Percentiles rank a stretch among this genome's conserved stretches.
Conservation (phyloP, 345 rosid species). For the Ceriops decandra region DNA sequence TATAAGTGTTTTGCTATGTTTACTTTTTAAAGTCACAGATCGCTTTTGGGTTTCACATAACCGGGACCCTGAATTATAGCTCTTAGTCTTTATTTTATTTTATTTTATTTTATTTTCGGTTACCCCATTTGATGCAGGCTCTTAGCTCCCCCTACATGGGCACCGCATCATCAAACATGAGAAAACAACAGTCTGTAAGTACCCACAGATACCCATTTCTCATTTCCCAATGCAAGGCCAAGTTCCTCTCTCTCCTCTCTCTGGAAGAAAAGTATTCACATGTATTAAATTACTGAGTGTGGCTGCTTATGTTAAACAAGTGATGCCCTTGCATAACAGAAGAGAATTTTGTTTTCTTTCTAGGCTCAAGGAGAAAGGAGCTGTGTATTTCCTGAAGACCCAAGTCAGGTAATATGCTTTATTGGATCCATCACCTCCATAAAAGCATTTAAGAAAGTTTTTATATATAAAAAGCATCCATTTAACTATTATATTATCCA, state of each 20-base stretch:
- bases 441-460: background rate
- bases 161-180: slow-evolving; percentile 34
- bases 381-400: slow-evolving; percentile 26
- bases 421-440: slow-evolving; percentile 24
- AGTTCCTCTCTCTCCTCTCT: slow-evolving; percentile 1
- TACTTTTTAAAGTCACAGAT: too few species aligned
- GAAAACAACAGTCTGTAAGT: slow-evolving; percentile 46
- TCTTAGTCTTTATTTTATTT: background rate
- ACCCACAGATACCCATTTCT: slow-evolving; percentile 6
- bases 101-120: background rate
- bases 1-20: too few species aligned
- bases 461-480: background rate
- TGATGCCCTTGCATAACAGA: background rate
- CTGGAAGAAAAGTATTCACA: background rate
- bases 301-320: background rate
- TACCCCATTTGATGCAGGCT: slow-evolving; percentile 34
- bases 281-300: background rate
- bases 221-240: slow-evolving; percentile 27
- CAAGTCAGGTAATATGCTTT: slow-evolving; percentile 22
- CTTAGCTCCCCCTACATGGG: slow-evolving; percentile 52
- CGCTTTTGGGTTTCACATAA: too few species aligned
- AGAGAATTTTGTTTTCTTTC: background rate
- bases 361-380: slow-evolving; percentile 20
- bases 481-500: background rate
- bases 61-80: slow-evolving; percentile 15